Percentiles rank a stretch among this genome's conserved stretches.
These are phyloP conservation scores for Microthlaspi erraticum DNA, from an alignment of 345 rosid genomes.

Conservation along the genomic window DNA sequence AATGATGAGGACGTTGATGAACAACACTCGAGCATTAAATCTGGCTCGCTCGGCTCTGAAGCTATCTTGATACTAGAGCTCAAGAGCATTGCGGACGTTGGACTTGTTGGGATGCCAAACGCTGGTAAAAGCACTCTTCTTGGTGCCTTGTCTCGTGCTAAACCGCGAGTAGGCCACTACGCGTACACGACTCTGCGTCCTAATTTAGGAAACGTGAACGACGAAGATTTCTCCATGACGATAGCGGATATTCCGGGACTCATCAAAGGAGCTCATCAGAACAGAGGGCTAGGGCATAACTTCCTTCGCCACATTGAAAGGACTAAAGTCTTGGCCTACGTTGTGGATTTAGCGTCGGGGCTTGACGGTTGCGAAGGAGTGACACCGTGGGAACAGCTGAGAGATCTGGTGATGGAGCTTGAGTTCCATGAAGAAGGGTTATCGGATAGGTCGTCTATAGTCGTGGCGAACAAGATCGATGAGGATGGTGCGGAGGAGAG, in stretches of 20 bases:
- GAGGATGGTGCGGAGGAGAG: conserved; percentile 73
- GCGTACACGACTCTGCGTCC: conserved; percentile 94
- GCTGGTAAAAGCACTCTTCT: conserved; percentile 96
- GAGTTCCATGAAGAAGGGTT: conserved; percentile 86
- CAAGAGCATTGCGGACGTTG: conserved; percentile 95
- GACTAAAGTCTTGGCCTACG: conserved; percentile 91
- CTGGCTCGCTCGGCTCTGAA: conserved; percentile 72
- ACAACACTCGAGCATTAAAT: conserved; percentile 46
- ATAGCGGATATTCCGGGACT: conserved; percentile 98
- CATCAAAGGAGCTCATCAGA: conserved; percentile 84
- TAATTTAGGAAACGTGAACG: conserved; percentile 80
- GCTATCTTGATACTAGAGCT: conserved; percentile 73
- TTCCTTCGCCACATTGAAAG: conserved; percentile 92
- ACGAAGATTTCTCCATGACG: conserved; percentile 77
- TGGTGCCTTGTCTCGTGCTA: conserved; percentile 85
- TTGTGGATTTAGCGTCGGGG: conserved; percentile 81
- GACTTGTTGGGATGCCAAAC: conserved; percentile 97
- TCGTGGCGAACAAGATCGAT: conserved; percentile 88
- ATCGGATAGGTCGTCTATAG: conserved; percentile 70
- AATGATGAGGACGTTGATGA: conserved; percentile 43
- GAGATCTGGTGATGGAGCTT: conserved; percentile 77
- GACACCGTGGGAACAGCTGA: conserved; percentile 85
- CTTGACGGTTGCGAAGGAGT: conserved; percentile 72
- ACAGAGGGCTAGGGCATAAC: conserved; percentile 89
- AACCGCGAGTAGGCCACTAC: conserved; percentile 80